Conservation (phyloP, 208 protist species). For the Wallacemonas collosoma region DNA sequence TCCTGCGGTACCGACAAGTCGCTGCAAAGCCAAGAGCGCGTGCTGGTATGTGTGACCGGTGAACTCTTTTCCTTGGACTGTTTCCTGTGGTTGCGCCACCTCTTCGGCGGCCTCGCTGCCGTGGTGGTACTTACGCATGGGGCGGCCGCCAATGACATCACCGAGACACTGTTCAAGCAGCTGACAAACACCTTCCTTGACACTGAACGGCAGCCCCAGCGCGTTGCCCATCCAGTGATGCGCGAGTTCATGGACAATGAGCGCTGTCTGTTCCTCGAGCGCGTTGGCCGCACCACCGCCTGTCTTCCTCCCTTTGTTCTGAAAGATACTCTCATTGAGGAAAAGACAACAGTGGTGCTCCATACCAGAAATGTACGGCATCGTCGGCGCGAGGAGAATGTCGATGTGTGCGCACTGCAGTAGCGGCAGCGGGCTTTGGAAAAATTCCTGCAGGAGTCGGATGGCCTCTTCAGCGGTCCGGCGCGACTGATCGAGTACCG, state of each 20-base stretch:
- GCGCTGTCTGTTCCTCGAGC: constrained; percentile 39
- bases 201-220: constrained; percentile 75
- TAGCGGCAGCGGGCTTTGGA: constrained; percentile 60
- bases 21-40: constrained; percentile 39
- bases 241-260: constrained; percentile 86
- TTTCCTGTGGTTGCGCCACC: constrained; percentile 17
- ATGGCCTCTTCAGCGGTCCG: constrained; percentile 40
- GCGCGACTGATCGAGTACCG: constrained; percentile 23
- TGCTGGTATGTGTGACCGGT: constrained; percentile 67
- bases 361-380: constrained; percentile 87
- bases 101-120: not conserved
- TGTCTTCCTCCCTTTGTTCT: not conserved
- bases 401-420: constrained; percentile 44
- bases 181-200: constrained; percentile 89
- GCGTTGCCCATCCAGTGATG: constrained; percentile 90
- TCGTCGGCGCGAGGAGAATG: constrained; percentile 67
- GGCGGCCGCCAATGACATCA: constrained; percentile 24
- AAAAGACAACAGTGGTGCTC: constrained; percentile 87
- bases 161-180: constrained; percentile 75
- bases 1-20: constrained; percentile 35
- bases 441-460: constrained; percentile 57
- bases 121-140: constrained; percentile 17
- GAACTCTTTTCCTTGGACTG: constrained; percentile 71
- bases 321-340: constrained; percentile 74
- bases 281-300: constrained; percentile 9